Evolutionary conservation across 108 stramenopile species (phyloP), one percentile per base, ranked within the genome.

Genomic region (Licmophora abbreviata): DNA sequence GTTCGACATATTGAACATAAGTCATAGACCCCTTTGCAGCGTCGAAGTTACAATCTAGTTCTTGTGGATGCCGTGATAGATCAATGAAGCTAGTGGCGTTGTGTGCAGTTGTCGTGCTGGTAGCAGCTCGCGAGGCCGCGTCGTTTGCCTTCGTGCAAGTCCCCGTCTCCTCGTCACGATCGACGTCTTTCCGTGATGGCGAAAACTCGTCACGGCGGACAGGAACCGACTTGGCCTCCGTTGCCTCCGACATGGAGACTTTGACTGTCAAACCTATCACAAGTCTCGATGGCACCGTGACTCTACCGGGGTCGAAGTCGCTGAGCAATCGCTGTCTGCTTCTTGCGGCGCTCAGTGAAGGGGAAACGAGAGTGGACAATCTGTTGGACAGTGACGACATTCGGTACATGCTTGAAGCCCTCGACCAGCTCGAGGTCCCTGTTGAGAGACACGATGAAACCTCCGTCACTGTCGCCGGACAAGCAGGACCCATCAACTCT

Each of bases 371-470:
- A 17, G 83, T 84, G 11, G 75, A 85, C 61, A 97, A 97, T 63
- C 71, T 97, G 29, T 61, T 97, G 35, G 93, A 94, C 29, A 84
- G 81, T 51, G 95, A 95, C 48, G 97, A 98, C 72, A 96, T 95
- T 60, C 73, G 72, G n/a, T 92, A 93, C 80, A 96, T 98, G 95
- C 73, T 98, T 10, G 74, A 84, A 11, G 97, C 95, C 2, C 66
- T 98, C 25, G 81, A 90, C 40, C 58, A 65, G 2, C 63, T 96
- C 58, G 56, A 83, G 37, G 94, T 95, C 6, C 79, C 82, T 12
- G 63, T 91, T 0, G 81, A 74, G 27, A 59, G 69, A 17, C 66
- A 87, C 40, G 63, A 55, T 20, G 47, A 51, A n/a, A 70, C 71
- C 29, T 51, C 67, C 23, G 73, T 88, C 8, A 64, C 78, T 5